Base-by-base conservation (phyloP, 1,284 basidiomycete genomes). In the Agaricales sp. region DNA sequence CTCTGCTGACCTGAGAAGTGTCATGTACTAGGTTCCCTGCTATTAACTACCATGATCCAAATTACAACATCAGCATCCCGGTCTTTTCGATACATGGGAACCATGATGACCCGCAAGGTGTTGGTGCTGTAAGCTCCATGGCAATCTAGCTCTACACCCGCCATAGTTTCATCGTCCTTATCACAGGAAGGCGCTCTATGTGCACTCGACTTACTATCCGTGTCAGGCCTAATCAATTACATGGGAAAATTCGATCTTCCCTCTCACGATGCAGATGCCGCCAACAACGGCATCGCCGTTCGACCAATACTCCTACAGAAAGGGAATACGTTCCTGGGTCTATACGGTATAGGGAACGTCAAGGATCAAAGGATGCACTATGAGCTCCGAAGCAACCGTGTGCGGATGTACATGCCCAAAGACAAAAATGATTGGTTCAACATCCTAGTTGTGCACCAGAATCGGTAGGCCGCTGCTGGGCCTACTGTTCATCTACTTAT, bases 61-160 rank as follows among this genome's bases (percentile, higher is more conserved):
- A 99, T 62, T 74, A 98, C 51, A 99, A 99, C 60, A 78, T 99
- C 48, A 83, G 81, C 18, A 91, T 96, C 22, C 96, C 96, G 2
- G 87, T 98, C 19, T 99, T 99, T 67, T 97, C 94, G 0, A 99
- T 99, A 43, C 95, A 99, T 60, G 96, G 95, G 39, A 99, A 99
- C 61, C 96, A 99, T 64, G 96, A 99, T 61, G 95, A 99, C 58
- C 95, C 96, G 24, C 96, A 99, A 67, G 96, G 95, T 19, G 85
- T 92, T 11, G 93, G 93, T 12, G 77, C 88, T 8, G 92, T 92
- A 58, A 56, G 87, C 52, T 8, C 2, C 18, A 13, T 20, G 23
- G 18, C n/a, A n/a, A n/a, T n/a, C n/a, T n/a, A n/a, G n/a, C n/a
- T n/a, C 46, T 14, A 25, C 2, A 22, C 38, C 45, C 24, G 30